Conservation (phyloP, 1,284 basidiomycete genomes). For the Anthracocystis walkeri region DNA sequence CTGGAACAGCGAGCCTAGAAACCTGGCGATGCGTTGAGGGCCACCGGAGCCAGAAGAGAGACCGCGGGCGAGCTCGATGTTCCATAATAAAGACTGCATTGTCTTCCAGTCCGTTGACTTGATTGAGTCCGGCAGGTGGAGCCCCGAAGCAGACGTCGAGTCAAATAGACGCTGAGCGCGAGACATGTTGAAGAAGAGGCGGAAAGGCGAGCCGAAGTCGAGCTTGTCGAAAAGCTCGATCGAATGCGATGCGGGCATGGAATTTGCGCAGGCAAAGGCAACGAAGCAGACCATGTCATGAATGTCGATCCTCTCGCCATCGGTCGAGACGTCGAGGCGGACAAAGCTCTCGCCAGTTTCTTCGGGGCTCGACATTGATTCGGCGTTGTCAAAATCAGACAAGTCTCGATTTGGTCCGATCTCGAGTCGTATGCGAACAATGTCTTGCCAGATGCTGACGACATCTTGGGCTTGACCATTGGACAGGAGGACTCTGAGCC, state of each 20-base stretch:
- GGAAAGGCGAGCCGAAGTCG: slow-evolving; percentile 54
- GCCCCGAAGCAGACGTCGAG: neutral
- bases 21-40: slow-evolving; percentile 51
- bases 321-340: slow-evolving; percentile 18
- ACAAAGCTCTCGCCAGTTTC: slow-evolving; percentile 17
- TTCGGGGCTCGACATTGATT: neutral
- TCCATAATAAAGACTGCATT: slow-evolving; percentile 17
- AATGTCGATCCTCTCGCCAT: slow-evolving; percentile 30
- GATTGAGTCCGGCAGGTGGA: neutral
- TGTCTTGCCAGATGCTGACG: slow-evolving; percentile 24
- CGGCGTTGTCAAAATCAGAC: neutral
- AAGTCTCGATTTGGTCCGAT: neutral
- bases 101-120: slow-evolving; percentile 8
- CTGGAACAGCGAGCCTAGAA: slow-evolving; percentile 53
- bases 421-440: slow-evolving; percentile 22
- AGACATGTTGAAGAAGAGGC: slow-evolving; percentile 48
- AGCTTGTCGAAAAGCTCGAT: slow-evolving; percentile 44
- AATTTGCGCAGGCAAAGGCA: slow-evolving; percentile 22
- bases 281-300: slow-evolving; percentile 53
- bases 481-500: slow-evolving; percentile 23
- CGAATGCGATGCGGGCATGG: slow-evolving; percentile 12
- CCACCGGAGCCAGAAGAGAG: slow-evolving; percentile 52
- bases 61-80: slow-evolving; percentile 53
- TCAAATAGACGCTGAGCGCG: slow-evolving; percentile 31
- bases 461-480: slow-evolving; percentile 20